Evolutionary conservation across 208 protist species (phyloP).

Genomic region (Strigomonas culicis): DNA sequence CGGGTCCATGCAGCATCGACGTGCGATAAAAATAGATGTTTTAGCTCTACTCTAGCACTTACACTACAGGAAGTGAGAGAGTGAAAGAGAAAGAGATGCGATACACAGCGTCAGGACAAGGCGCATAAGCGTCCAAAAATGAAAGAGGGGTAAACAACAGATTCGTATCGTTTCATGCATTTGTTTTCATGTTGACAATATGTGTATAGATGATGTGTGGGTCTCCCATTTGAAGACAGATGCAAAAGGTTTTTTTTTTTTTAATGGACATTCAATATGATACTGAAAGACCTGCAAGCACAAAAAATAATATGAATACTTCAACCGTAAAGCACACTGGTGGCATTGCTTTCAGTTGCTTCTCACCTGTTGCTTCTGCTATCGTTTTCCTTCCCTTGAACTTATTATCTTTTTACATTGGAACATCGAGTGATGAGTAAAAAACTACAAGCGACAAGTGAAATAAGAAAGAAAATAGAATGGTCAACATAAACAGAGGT

Average conservation of each 20-base stretch:
- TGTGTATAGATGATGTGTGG: background rate
- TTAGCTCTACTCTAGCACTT: no score
- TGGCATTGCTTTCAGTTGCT: background rate
- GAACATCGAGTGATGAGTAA: no score
- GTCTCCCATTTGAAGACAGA: no score
- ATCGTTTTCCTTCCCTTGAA: background rate
- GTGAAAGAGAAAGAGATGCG: background rate
- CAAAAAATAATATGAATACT: background rate
- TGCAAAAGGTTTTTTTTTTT: background rate
- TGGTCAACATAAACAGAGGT: background rate
- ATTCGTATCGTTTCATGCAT: background rate
- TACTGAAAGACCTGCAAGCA: background rate
- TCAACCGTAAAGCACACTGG: no score
- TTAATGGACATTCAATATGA: background rate
- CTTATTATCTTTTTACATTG: background rate
- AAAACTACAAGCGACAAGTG: background rate
- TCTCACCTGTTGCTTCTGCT: no score
- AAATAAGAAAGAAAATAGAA: background rate
- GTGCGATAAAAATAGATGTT: background rate
- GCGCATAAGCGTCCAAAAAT: background rate
- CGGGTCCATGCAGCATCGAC: background rate
- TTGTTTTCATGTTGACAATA: background rate
- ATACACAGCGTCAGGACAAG: background rate
- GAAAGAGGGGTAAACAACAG: slow-evolving; percentile 6
- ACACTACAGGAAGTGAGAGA: slow-evolving; percentile 1